These are phyloP conservation scores for Vigna mungo DNA, from an alignment of 306 rosid genomes.

Conservation along the genomic window DNA sequence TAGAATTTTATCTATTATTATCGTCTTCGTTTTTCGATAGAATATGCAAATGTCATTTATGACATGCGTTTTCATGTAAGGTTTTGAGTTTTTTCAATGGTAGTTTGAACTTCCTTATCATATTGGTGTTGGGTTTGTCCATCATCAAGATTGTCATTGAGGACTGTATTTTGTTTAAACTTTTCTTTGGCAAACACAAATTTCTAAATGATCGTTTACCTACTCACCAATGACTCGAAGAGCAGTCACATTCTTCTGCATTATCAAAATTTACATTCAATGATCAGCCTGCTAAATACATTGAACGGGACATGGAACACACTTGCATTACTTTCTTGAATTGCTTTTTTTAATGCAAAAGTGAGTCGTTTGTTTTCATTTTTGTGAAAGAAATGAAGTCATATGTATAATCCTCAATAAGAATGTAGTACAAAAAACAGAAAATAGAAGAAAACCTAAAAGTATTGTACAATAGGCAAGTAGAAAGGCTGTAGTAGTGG, in stretches of 20 bases:
- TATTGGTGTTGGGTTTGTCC: not conserved
- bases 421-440: not conserved
- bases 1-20: constrained; percentile 25
- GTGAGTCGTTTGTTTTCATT: not conserved
- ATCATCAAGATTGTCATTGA: not conserved
- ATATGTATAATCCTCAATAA: not conserved
- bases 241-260: not conserved
- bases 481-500: not conserved
- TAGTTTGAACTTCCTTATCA: constrained; percentile 24
- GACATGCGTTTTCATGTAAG: constrained; percentile 7
- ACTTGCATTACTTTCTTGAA: not conserved
- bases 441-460: not conserved
- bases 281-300: not conserved
- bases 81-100: constrained; percentile 37
- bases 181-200: constrained; percentile 2
- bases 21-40: constrained; percentile 13
- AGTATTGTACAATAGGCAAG: not conserved
- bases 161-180: not conserved
- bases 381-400: not conserved
- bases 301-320: not conserved
- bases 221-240: not conserved
- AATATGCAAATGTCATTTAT: constrained; percentile 25
- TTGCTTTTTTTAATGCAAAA: not conserved
- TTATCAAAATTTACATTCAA: constrained; percentile 17
- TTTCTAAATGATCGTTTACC: constrained; percentile 7